Evolutionary conservation across 345 rosid genomes (phyloP).

Genomic region (Cochlearia excelsa): DNA sequence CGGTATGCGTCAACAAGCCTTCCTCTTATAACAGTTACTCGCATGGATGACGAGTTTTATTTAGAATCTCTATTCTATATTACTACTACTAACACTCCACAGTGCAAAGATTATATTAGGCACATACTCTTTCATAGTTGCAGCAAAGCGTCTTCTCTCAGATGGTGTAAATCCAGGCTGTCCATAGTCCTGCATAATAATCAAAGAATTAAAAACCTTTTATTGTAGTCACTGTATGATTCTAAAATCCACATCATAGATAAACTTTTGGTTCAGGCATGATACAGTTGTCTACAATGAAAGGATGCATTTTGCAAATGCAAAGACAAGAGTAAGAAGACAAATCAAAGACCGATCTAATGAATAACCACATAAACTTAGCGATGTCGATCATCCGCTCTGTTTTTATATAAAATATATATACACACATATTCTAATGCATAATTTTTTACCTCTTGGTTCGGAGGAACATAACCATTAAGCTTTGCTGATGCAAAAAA

Average conservation of each 20-base stretch:
- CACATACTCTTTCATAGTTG: slow-evolving; percentile 67
- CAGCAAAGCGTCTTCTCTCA: slow-evolving; percentile 88
- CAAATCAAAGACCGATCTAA: slow-evolving; percentile 3
- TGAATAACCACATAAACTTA: too few species aligned
- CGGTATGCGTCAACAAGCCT: slow-evolving; percentile 84
- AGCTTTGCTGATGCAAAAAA: slow-evolving; percentile 83
- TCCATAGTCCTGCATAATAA: slow-evolving; percentile 67
- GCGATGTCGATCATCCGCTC: slow-evolving; percentile 8
- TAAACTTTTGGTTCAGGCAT: slow-evolving; percentile 10
- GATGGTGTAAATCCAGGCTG: slow-evolving; percentile 93
- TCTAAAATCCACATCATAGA: neutral
- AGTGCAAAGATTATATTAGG: slow-evolving; percentile 11
- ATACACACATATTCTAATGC: too few species aligned
- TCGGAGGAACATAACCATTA: slow-evolving; percentile 89
- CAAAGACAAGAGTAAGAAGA: slow-evolving; percentile 9
- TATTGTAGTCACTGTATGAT: slow-evolving; percentile 4
- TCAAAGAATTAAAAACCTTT: too few species aligned
- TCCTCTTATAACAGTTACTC: slow-evolving; percentile 67
- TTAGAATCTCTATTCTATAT: slow-evolving; percentile 2
- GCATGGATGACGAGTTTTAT: slow-evolving; percentile 1
- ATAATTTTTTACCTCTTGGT: slow-evolving; percentile 57
- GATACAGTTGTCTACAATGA: too few species aligned
- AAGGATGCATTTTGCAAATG: too few species aligned
- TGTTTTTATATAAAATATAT: neutral
- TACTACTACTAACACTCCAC: neutral